Evolutionary conservation across 2,329 filamentous ascomycete genomes (phyloP).

Genomic region (Zarea fungicola): DNA sequence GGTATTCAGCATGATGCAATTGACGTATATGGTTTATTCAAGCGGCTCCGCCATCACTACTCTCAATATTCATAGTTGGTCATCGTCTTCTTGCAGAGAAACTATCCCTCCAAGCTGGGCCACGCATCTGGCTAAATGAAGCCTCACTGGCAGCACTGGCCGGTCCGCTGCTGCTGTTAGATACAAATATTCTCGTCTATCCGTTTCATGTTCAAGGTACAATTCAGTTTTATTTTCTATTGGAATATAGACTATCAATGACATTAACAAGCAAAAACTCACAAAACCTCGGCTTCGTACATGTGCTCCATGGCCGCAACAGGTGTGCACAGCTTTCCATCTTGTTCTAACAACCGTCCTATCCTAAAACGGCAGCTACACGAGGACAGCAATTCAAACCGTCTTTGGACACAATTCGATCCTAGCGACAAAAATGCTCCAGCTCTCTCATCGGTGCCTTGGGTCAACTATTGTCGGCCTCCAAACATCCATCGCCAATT

Average conservation of each 20-base stretch:
- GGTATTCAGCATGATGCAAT: too few species aligned
- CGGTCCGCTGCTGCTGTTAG: too few species aligned
- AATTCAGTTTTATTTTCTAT: constrained; percentile 12
- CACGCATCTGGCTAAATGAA: too few species aligned
- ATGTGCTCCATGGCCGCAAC: constrained; percentile 13
- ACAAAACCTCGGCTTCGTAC: constrained; percentile 21
- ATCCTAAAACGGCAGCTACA: neutral
- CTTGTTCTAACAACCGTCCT: neutral
- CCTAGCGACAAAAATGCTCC: neutral
- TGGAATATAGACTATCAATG: constrained; percentile 18
- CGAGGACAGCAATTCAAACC: neutral
- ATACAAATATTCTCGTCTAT: too few species aligned
- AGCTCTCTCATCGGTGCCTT: neutral
- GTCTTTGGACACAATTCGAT: neutral
- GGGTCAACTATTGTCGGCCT: constrained; percentile 10
- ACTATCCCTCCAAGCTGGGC: too few species aligned
- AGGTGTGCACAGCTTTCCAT: neutral
- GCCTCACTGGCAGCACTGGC: too few species aligned
- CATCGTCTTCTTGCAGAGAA: too few species aligned
- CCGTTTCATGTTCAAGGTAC: too few species aligned
- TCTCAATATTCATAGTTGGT: too few species aligned
- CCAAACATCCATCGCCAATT: constrained; percentile 15
- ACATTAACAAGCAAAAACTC: constrained; percentile 24
- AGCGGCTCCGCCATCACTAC: too few species aligned
- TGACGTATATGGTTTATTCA: too few species aligned